Conservation (phyloP, 73 alveolate species). For the Vitrella brassicaformis region DNA sequence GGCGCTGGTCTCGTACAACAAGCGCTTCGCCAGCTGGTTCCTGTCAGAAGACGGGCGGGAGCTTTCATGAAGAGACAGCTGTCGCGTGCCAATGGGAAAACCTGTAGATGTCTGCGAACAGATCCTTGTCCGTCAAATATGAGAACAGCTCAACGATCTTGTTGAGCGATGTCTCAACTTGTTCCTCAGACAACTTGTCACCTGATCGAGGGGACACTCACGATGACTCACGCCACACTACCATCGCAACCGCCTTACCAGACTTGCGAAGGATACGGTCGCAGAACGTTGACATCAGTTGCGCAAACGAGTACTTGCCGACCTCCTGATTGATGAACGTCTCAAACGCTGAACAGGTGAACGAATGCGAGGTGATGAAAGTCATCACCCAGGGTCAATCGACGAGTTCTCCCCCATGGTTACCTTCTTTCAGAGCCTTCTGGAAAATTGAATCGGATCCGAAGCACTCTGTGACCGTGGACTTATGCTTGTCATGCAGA, state of each 20-base stretch:
- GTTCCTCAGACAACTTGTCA: constrained; percentile 27
- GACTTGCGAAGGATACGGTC: constrained; percentile 39
- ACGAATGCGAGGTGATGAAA: too few species aligned
- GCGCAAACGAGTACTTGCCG: constrained; percentile 40
- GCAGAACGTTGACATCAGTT: constrained; percentile 35
- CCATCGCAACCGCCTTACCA: neutral
- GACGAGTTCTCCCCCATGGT: too few species aligned
- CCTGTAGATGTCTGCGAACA: constrained; percentile 59
- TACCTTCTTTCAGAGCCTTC: constrained; percentile 25
- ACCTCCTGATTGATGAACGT: constrained; percentile 32
- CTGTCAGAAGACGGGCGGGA: neutral
- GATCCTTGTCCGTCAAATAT: constrained; percentile 58
- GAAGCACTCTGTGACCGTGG: constrained; percentile 40
- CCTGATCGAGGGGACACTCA: too few species aligned
- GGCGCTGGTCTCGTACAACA: constrained; percentile 50
- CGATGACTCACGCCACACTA: neutral
- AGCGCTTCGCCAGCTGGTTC: constrained; percentile 53
- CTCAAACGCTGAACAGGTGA: constrained; percentile 21
- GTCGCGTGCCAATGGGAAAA: neutral
- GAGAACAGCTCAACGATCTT: constrained; percentile 50
- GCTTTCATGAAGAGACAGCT: neutral
- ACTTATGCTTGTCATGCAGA: too few species aligned
- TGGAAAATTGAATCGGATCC: constrained; percentile 28
- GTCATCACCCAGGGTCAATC: too few species aligned
- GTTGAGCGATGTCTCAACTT: constrained; percentile 14